Evolutionary conservation across 2,329 filamentous ascomycete species (phyloP), one percentile per base, ranked within the genome.

Genomic region (Exophiala bonariae): DNA sequence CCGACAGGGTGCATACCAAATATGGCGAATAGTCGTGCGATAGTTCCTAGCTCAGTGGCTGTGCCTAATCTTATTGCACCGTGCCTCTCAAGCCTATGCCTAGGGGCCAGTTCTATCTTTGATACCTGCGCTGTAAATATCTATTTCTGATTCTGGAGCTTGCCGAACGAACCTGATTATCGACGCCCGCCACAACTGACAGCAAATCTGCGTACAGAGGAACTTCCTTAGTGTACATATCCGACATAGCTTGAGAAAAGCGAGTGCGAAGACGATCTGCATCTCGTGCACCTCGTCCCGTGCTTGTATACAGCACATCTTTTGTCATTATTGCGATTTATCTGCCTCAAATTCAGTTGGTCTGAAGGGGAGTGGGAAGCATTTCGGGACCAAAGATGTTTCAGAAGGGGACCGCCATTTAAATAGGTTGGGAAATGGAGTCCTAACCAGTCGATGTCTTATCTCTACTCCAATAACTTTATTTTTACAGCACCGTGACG

Each of bases 41-140:
- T 67, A 1, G 64, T 72, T 3, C 58, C 54, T 9, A 78, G 59
- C 50, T 79, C 76, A 8, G 67, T 44, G 1, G 65, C 40, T 1
- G 70, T 76, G 3, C 76, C 75, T 0, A 78, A 66, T 0, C 75
- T 66, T 31, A 79, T 76, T 2, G 76, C 76, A 2, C 75, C 76
- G 37, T 78, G 75, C 32, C 66, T 52, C 50, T 70, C 68, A 1
- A 70, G 51, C n/a, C n/a, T 6, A 18, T 34, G 32, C n/a, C 32
- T 6, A 14, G n/a, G n/a, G 6, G 32, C 6, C 17, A 34, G 32
- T 9, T 9, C 9, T 9, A 9, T n/a, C 9, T n/a, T 31, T 9
- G 28, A 9, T 31, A 31, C n/a, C 28, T 31, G n/a, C n/a, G n/a
- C n/a, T n/a, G 28, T 31, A 31, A 31, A n/a, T 31, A 31, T 31